These are phyloP conservation scores for Pichia gijzeniarum DNA, from an alignment of 805 yeast species.

Conservation along the genomic window DNA sequence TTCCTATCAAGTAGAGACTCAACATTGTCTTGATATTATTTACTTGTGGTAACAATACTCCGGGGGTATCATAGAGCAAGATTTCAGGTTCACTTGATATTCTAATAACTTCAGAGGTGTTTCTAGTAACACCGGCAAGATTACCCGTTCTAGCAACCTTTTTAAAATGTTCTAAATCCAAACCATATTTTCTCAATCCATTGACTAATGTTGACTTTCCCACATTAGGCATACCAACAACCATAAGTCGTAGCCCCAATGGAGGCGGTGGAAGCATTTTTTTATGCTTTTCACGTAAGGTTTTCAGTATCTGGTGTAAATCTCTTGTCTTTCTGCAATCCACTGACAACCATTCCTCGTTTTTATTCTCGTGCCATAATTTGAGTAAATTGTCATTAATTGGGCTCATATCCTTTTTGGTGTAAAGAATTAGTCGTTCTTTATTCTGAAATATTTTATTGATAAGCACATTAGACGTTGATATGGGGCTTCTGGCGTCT, in stretches of 20 bases:
- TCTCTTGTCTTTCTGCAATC: slow-evolving; percentile 51
- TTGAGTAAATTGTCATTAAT: slow-evolving; percentile 35
- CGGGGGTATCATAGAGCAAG: slow-evolving; percentile 84
- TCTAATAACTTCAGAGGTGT: slow-evolving; percentile 68
- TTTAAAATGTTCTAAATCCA: slow-evolving; percentile 26
- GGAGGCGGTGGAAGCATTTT: slow-evolving; percentile 68
- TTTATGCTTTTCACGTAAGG: slow-evolving; percentile 40
- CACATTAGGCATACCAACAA: slow-evolving; percentile 96
- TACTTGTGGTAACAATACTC: slow-evolving; percentile 77
- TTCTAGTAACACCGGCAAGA: slow-evolving; percentile 84
- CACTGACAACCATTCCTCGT: slow-evolving; percentile 42
- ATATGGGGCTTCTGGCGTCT: slow-evolving; percentile 84
- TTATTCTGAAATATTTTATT: slow-evolving; percentile 56
- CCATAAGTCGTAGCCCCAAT: slow-evolving; percentile 66
- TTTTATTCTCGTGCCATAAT: slow-evolving; percentile 38
- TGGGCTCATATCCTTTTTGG: slow-evolving; percentile 62
- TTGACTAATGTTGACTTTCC: slow-evolving; percentile 90
- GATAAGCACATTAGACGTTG: slow-evolving; percentile 75
- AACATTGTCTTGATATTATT: slow-evolving; percentile 64
- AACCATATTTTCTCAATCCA: slow-evolving; percentile 44
- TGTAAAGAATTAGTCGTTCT: slow-evolving; percentile 60
- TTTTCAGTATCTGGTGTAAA: slow-evolving; percentile 43
- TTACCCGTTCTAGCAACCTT: slow-evolving; percentile 84
- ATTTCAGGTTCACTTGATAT: slow-evolving; percentile 57
- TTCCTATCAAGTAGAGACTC: slow-evolving; percentile 64